These are phyloP conservation scores for Chaetomiaceae sp. DNA, from an alignment of 2,329 filamentous ascomycete species.

Conservation along the genomic window DNA sequence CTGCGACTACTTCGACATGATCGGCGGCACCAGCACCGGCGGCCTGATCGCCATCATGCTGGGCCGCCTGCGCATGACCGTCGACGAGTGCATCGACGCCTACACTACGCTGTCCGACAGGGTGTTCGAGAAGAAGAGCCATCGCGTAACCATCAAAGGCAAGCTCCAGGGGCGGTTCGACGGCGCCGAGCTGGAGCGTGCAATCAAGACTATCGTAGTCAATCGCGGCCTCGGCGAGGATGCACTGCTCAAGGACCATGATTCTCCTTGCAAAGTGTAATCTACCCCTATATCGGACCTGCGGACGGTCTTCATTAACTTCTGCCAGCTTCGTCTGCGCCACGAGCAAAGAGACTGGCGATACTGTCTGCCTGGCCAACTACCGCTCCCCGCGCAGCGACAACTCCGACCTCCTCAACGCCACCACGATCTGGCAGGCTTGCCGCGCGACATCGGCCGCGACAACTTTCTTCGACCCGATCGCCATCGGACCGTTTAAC, in stretches of 20 bases:
- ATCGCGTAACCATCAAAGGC: slow-evolving; percentile 20
- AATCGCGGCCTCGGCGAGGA: slow-evolving; percentile 18
- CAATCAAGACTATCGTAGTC: slow-evolving; percentile 21
- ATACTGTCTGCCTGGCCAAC: slow-evolving; percentile 15
- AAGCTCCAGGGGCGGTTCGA: slow-evolving; percentile 24
- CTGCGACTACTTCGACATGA: slow-evolving; percentile 22
- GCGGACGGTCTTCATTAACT: neutral
- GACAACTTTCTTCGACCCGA: slow-evolving; percentile 24
- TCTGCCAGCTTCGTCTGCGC: slow-evolving; percentile 21
- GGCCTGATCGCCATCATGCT: slow-evolving; percentile 35
- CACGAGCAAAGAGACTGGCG: slow-evolving; percentile 24
- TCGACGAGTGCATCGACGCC: slow-evolving; percentile 38
- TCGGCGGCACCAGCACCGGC: slow-evolving; percentile 30
- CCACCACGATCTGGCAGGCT: slow-evolving; percentile 23
- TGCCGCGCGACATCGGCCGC: slow-evolving; percentile 23
- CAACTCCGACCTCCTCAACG: slow-evolving; percentile 23
- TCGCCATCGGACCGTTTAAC: slow-evolving; percentile 18
- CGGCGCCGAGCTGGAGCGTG: slow-evolving; percentile 11
- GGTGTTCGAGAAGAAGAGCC: slow-evolving; percentile 24
- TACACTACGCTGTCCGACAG: slow-evolving; percentile 28
- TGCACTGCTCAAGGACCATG: slow-evolving; percentile 20
- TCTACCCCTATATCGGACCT: neutral
- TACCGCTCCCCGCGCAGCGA: slow-evolving; percentile 14
- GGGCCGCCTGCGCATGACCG: slow-evolving; percentile 28
- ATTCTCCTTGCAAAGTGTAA: slow-evolving; percentile 26